Conservation (phyloP, 208 protist species). For the Acanthamoeba royreba region DNA sequence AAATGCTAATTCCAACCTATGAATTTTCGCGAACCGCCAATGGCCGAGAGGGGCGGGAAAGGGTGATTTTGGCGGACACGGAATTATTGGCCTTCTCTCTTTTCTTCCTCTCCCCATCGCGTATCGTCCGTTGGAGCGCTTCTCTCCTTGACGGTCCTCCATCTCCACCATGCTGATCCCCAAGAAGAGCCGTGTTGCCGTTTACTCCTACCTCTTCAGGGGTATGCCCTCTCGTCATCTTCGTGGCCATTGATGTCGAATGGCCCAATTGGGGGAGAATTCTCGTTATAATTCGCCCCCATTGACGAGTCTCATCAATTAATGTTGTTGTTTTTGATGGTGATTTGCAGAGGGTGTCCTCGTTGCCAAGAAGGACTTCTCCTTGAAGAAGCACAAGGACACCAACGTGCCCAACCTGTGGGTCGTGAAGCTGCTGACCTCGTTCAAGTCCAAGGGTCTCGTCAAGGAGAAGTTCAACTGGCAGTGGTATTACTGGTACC, state of each 20-base stretch:
- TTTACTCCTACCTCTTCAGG: conserved; percentile 77
- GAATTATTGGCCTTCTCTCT: background rate
- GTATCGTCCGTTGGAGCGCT: background rate
- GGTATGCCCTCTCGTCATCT: no score
- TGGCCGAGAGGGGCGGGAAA: background rate
- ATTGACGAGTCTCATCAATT: conserved; percentile 14
- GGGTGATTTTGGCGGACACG: background rate
- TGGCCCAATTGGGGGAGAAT: no score
- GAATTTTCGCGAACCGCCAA: no score
- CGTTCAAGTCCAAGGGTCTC: conserved; percentile 70
- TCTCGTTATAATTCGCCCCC: background rate
- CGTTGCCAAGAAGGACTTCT: conserved; percentile 59
- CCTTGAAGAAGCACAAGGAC: conserved; percentile 62
- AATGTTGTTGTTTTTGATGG: background rate
- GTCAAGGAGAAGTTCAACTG: conserved; percentile 82
- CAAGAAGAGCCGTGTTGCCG: conserved; percentile 66
- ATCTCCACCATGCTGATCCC: conserved; percentile 69
- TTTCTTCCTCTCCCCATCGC: background rate
- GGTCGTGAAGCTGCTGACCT: conserved; percentile 74
- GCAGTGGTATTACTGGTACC: conserved; percentile 78
- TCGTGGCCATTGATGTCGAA: no score
- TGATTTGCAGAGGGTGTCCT: background rate
- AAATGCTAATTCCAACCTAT: no score
- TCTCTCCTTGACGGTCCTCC: background rate
- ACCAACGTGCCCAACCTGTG: conserved; percentile 79